Percentiles rank a stretch among this genome's conserved stretches.
Conservation (phyloP, 176 grass and related monocot species). For the Triticum aestivum region DNA sequence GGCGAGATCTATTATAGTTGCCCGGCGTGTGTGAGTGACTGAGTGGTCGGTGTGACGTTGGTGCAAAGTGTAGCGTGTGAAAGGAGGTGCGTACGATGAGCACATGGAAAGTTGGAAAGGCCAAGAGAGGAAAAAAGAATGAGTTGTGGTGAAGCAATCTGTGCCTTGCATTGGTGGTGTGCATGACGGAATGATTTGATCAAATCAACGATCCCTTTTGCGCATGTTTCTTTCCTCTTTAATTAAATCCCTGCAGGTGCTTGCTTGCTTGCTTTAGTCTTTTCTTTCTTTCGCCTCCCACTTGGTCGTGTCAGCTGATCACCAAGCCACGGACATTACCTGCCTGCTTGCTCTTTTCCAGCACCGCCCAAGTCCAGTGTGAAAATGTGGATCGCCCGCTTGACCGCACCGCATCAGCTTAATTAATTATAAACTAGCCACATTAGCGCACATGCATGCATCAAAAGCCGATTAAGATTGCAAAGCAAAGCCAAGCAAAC, state of each 20-base stretch:
- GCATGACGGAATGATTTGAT: conserved; percentile 26
- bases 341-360: conserved; percentile 24
- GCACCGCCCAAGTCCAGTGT: background rate
- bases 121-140: conserved; percentile 44
- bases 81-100: conserved; percentile 50
- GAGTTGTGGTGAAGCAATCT: conserved; percentile 65
- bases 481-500: no score
- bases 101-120: conserved; percentile 82
- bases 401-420: conserved; percentile 21
- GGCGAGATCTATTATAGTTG: background rate
- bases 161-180: background rate
- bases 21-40: background rate
- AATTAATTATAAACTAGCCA: no score
- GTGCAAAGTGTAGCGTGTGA: conserved; percentile 8
- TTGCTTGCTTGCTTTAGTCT: background rate
- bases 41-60: background rate
- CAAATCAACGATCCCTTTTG: conserved; percentile 35
- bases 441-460: no score
- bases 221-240: conserved; percentile 28
- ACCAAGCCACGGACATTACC: background rate
- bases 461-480: no score
- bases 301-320: conserved; percentile 30
- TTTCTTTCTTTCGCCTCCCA: conserved; percentile 1
- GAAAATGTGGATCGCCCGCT: conserved; percentile 21
- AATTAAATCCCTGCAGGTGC: conserved; percentile 46